A percentile compares a stretch with the other conserved stretches of the same genome.
Conservation (phyloP, 2,329 filamentous ascomycete species). For the Cercospora beticola region DNA sequence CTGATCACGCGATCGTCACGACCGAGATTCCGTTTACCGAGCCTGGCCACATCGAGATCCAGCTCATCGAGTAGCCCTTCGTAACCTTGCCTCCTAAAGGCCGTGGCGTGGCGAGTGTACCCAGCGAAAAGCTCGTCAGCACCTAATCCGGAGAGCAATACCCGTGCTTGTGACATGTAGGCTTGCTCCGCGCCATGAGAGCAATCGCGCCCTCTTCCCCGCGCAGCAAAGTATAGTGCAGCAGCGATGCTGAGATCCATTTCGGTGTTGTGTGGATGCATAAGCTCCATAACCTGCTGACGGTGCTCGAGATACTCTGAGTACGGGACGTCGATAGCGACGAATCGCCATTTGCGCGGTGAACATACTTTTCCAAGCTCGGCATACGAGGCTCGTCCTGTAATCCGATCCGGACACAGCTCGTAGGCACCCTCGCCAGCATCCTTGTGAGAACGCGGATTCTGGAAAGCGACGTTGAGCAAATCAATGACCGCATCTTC, state of each 20-base stretch:
- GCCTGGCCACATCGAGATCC: slow-evolving; percentile 75
- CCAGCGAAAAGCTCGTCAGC: slow-evolving; percentile 96
- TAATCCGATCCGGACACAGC: slow-evolving; percentile 84
- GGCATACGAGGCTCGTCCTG: slow-evolving; percentile 74
- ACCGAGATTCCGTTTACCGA: slow-evolving; percentile 92
- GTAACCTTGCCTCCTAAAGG: slow-evolving; percentile 70
- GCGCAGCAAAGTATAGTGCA: slow-evolving; percentile 91
- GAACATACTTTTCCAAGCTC: slow-evolving; percentile 73
- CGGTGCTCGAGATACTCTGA: slow-evolving; percentile 69
- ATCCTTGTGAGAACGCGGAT: slow-evolving; percentile 64
- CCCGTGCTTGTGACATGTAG: slow-evolving; percentile 72
- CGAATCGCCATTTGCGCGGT: slow-evolving; percentile 73
- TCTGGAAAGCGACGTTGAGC: slow-evolving; percentile 95
- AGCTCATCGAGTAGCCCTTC: slow-evolving; percentile 75
- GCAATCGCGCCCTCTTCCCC: slow-evolving; percentile 55
- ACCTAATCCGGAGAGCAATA: slow-evolving; percentile 87
- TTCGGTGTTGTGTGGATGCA: slow-evolving; percentile 92
- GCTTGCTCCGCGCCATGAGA: not conserved
- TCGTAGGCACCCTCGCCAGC: slow-evolving; percentile 60
- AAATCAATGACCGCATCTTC: slow-evolving; percentile 72
- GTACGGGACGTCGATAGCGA: slow-evolving; percentile 83
- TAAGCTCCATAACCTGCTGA: slow-evolving; percentile 68
- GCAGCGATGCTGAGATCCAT: slow-evolving; percentile 96
- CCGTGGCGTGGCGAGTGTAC: slow-evolving; percentile 78
- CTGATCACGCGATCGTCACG: slow-evolving; percentile 89